Base-by-base conservation (phyloP, 2,329 filamentous ascomycete genomes). In the Coniosporium uncinatum region DNA sequence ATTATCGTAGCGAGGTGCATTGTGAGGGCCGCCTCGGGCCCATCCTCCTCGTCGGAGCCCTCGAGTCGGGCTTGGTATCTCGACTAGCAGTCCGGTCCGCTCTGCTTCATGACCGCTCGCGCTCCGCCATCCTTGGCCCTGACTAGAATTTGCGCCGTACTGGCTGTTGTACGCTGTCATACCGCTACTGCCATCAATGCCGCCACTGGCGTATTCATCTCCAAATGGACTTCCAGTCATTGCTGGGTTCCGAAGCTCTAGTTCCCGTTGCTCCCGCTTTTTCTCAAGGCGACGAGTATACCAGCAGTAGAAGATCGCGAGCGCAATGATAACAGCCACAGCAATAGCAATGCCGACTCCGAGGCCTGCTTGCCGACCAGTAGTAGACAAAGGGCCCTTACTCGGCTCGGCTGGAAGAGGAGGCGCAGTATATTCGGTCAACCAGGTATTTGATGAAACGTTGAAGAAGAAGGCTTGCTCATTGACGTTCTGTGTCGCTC, bases 381-480 rank as follows among this genome's bases (percentile, higher is more conserved):
- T 58, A 5, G 56, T 67, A n/a, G 62, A 63, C 4, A 70, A 51
- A 1, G 61, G 54, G 0, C 65, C 65, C 36, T 20, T 32, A 38
- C 22, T 6, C 16, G 41, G 13, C 11, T 22, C 8, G 5, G 48
- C 42, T 4, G 50, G 41, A 17, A 16, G n/a, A 8, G 8, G 8
- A 3, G 72, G 73, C 31, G 75, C 73, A 2, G 63, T 65, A 49
- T 85, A 85, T 4, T 71, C 67, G 2, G 69, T 63, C 2, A 72
- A 53, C 80, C 80, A 85, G 8, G 62, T 59, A 46, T 70, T 72
- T 5, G 79, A 81, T 1, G 77, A 79, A 3, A 73, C 64, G 51
- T 85, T 84, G 58, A 79, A 77, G 38, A 83, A 73, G 49, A 75
- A 73, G 5, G 70, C 53, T 47, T 70, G 52, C n/a, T 61, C 61